phyloP scores from a whole-genome alignment of 331 rosid genomes.

The Spiraea crenata region DNA sequence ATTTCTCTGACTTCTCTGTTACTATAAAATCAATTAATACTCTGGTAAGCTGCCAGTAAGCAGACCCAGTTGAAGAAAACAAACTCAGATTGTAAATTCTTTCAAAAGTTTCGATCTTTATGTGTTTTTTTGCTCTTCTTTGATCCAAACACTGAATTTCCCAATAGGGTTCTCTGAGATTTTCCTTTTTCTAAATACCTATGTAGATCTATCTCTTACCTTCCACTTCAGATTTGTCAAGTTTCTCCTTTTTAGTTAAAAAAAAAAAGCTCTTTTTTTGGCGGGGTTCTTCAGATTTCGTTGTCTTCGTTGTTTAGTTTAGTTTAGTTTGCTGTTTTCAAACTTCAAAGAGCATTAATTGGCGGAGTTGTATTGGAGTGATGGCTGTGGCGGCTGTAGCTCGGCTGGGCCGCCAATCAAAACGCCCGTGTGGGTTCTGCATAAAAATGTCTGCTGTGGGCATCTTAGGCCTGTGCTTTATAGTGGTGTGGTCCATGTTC shows the following conservation, averaged over 20 bases:
- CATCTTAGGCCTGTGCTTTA: slow-evolving; percentile 73
- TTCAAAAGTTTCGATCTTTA: background rate
- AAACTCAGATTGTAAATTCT: background rate
- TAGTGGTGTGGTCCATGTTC: slow-evolving; percentile 76
- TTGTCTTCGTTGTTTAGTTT: background rate
- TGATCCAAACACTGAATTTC: background rate
- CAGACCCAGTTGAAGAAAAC: background rate
- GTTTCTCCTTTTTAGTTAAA: background rate
- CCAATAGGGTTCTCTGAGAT: background rate
- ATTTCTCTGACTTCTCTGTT: slow-evolving; percentile 19
- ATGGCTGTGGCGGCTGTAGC: slow-evolving; percentile 55
- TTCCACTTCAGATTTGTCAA: background rate
- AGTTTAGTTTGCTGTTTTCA: slow-evolving; percentile 2
- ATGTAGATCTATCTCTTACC: slow-evolving; percentile 6
- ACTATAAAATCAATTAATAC: background rate
- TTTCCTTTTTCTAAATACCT: background rate
- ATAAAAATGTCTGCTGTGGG: slow-evolving; percentile 74
- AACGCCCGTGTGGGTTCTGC: slow-evolving; percentile 74
- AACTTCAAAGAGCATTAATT: slow-evolving; percentile 2
- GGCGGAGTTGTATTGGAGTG: background rate
- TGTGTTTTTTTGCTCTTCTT: background rate
- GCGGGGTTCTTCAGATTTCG: slow-evolving; percentile 12
- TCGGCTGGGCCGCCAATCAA: slow-evolving; percentile 66
- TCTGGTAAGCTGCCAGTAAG: slow-evolving; percentile 6
- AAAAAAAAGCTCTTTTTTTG: background rate